A percentile compares a stretch with the other conserved stretches of the same genome.
phyloP scores from a whole-genome alignment of 805 yeast species.

The Limtongia smithiae region DNA sequence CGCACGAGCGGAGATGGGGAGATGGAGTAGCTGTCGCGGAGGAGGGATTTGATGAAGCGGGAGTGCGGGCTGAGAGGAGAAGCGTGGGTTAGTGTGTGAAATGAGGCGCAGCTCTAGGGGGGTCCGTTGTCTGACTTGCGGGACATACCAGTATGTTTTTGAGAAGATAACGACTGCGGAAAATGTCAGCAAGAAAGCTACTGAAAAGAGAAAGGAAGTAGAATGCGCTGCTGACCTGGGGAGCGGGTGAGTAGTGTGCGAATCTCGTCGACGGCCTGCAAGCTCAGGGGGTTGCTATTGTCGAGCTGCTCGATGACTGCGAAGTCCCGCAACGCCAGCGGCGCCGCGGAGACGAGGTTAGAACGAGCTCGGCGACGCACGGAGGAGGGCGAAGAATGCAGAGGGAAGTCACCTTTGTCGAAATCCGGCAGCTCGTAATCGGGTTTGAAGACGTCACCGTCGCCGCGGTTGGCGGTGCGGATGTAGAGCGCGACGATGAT shows the following conservation, averaged over 20 bases:
- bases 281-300: not conserved
- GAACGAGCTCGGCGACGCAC: no score
- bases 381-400: no score
- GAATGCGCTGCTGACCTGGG: slow-evolving; percentile 21
- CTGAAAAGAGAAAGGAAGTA: no score
- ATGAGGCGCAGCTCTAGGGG: slow-evolving; percentile 1
- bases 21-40: slow-evolving; percentile 61
- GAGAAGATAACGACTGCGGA: slow-evolving; percentile 45
- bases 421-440: no score
- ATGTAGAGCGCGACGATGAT: no score
- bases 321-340: no score
- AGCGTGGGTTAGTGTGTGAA: not conserved
- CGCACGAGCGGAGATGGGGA: slow-evolving; percentile 70
- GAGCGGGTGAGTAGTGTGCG: slow-evolving; percentile 6
- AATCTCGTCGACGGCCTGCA: slow-evolving; percentile 21
- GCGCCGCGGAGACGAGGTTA: no score
- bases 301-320: no score
- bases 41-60: slow-evolving; percentile 61
- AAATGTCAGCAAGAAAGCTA: not conserved
- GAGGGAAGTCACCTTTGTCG: no score
- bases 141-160: slow-evolving; percentile 42
- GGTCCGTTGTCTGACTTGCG: not conserved
- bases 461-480: no score
- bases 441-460: no score
- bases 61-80: slow-evolving; percentile 64